A percentile compares a stretch with the other conserved stretches of the same genome.
These are phyloP conservation scores for Mercurialis annua DNA, from an alignment of 345 rosid genomes.

Conservation along the genomic window DNA sequence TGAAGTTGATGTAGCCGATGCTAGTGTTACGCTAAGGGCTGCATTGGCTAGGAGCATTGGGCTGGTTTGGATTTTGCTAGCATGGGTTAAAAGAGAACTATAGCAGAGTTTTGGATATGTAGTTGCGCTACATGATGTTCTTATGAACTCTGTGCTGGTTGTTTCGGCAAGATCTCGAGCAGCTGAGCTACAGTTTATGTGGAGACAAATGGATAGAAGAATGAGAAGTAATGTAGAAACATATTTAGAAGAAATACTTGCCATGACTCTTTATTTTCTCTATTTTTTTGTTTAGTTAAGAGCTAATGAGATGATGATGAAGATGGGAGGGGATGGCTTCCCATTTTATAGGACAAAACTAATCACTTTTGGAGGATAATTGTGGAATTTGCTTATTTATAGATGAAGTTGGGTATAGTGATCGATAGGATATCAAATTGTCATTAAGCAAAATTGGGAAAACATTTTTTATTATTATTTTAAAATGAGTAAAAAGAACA, in stretches of 20 bases:
- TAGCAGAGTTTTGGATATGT: slow-evolving; percentile 64
- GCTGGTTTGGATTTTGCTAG: slow-evolving; percentile 57
- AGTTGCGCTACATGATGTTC: slow-evolving; percentile 54
- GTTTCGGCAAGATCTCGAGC: slow-evolving; percentile 15
- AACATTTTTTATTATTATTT: no score
- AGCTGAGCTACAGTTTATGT: slow-evolving; percentile 25
- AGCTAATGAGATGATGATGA: slow-evolving; percentile 16
- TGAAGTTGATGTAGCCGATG: slow-evolving; percentile 40
- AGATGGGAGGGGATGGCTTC: background rate
- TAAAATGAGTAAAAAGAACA: no score
- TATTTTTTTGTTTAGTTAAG: background rate
- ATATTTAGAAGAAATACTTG: slow-evolving; percentile 10
- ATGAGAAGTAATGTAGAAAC: slow-evolving; percentile 11
- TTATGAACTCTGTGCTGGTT: slow-evolving; percentile 49
- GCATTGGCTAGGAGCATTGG: slow-evolving; percentile 61
- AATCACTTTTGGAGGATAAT: background rate
- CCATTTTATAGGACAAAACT: slow-evolving; percentile 24
- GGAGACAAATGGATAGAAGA: slow-evolving; percentile 19
- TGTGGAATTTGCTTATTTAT: slow-evolving; percentile 9
- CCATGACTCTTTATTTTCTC: slow-evolving; percentile 17
- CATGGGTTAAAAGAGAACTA: slow-evolving; percentile 48
- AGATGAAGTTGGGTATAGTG: no score
- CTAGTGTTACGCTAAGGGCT: slow-evolving; percentile 61
- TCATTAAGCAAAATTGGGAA: no score
- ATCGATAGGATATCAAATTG: no score